Conservation (phyloP, 2,329 filamentous ascomycete species). For the Fusarium metavorans region DNA sequence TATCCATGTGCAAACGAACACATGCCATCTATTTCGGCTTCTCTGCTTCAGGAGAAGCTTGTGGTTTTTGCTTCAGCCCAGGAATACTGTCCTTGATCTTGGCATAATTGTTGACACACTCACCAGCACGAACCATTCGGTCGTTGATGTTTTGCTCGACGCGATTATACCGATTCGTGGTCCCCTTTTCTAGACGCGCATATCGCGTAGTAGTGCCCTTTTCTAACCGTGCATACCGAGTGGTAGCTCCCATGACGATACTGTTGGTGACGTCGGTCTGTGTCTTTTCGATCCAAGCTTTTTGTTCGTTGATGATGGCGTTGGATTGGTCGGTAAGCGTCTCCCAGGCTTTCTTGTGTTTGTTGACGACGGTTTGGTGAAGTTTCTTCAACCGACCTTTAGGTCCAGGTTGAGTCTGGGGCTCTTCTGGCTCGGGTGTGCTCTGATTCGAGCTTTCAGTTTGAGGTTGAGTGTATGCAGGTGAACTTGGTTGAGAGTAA, state of each 20-base stretch:
- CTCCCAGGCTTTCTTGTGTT: conserved; percentile 29
- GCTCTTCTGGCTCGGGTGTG: not conserved
- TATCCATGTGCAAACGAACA: no score
- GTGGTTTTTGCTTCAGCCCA: not conserved
- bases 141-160: conserved; percentile 16
- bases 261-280: not conserved
- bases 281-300: not conserved
- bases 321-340: conserved; percentile 19
- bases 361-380: conserved; percentile 27
- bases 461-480: not conserved
- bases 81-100: not conserved
- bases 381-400: conserved; percentile 16
- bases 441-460: not conserved
- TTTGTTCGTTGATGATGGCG: conserved; percentile 11
- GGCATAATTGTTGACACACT: not conserved
- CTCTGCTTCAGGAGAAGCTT: not conserved
- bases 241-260: not conserved
- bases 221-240: not conserved
- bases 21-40: not conserved
- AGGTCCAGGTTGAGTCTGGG: not conserved
- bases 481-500: not conserved
- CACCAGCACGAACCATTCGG: not conserved
- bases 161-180: not conserved
- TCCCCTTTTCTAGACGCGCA: conserved; percentile 6
- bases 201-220: not conserved